Base-by-base conservation (phyloP, 2,329 filamentous ascomycete genomes). In the Nemania sp. region DNA sequence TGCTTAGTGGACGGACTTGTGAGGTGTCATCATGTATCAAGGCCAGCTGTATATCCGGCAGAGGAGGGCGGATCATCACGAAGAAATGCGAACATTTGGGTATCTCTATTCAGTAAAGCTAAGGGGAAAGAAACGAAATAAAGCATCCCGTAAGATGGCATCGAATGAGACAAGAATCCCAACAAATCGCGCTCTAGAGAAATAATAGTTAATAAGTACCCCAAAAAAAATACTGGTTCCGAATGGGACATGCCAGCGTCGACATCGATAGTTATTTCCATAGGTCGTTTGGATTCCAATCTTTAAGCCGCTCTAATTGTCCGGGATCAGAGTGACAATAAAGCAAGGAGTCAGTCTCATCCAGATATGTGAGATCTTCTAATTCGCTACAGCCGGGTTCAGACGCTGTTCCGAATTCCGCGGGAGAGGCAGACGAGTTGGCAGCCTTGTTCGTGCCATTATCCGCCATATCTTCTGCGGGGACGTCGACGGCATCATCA, bases 401-500 rank as follows among this genome's bases (percentile, higher is more conserved):
- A 23, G 52, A 24, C 45, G 58, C 52, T 22, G 57, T 59, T 23
- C 30, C 48, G 14, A 52, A 48, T 34, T 26, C 40, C 4, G 33
- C 23, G n/a, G 17, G 30, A 31, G 36, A 46, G 15, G 57, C 56
- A 37, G 54, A 55, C 5, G 54, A 58, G 11, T 55, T 60, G 14
- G 55, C 60, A 33, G 57, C 61, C 33, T 48, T 59, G 24, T 60
- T 54, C 31, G 62, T 63, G 17, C 58, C 59, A 7, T 49, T 52
- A 15, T 58, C 56, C 28, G 56, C 48, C 17, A 60, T 55, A 22
- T 51, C 52, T 31, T 41, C 22, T 11, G 59, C 24, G 8, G 58
- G 57, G 24, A 60, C 31, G 14, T 64, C 66, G 12, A 66, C 63
- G 39, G 63, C 60, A 17, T 68, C 66, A 37, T 78, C 76, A 19